Evolutionary conservation across 2,329 filamentous ascomycete species (phyloP), one percentile per base, ranked within the genome.

Genomic region (Cladosporium sp.): DNA sequence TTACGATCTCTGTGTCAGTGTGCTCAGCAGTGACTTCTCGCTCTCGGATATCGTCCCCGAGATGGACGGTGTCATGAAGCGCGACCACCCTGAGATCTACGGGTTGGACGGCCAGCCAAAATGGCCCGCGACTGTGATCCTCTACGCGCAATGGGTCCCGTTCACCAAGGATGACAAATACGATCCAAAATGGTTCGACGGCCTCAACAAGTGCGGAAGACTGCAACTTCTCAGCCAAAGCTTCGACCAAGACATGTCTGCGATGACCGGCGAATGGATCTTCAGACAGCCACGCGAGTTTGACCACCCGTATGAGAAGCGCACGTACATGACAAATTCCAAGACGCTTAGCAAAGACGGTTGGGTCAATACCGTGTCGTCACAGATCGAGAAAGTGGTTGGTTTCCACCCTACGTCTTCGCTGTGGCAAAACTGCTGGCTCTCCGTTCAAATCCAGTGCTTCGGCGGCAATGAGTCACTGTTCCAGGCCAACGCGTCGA

Each of bases 71-170:
- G 72, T 78, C 65, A 77, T 78, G 67, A 78, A 77, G 68, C 70
- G 73, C 52, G 69, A 72, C 5, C 73, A 79, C n/a, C 77, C 77
- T 0, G 74, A 78, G 31, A 74, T 78, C 12, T 77, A 80, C 46
- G 77, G 78, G 4, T 69, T 77, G 18, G 68, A 79, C 50, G 77
- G 78, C 1, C 64, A 76, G 5, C 75, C 77, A 26, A 72, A 70
- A 6, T 82, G 78, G 75, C 80, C 80, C 1, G 75, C 78, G 0
- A 71, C 74, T 0, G 81, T 84, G 21, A 71, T 83, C 5, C 75
- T 84, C 12, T 84, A 82, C 50, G 82, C 82, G 4, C 82, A 84
- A 66, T 84, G 80, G 79, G 80, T 81, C 1, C 81, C 81, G 0
- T 76, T 80, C 21, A 72, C 61, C 61, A 70, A 72, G 62, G 70